Base-by-base conservation (phyloP, 2,329 filamentous ascomycete genomes). In the Fusarium neocosmosporiellum region DNA sequence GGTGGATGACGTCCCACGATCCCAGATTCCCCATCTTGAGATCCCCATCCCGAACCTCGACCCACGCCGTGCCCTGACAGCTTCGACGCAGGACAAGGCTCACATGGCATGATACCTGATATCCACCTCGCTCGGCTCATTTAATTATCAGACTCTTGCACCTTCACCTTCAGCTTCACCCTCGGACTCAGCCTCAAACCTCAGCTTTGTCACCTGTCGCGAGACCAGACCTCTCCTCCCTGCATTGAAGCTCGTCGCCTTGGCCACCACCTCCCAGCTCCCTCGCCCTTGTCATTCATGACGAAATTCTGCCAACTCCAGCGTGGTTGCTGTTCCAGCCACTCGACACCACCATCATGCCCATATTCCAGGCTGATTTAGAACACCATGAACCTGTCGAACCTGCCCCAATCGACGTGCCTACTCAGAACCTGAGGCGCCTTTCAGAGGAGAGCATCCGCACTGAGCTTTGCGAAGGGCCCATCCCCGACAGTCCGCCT, bases 391-490 rank as follows among this genome's bases (percentile, higher is more conserved):
- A 73, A 67, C 70, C 61, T 75, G 73, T 78, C 77, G 74, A 74
- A 60, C 67, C 74, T 59, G 72, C 74, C 43, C 53, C 69, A 33
- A 43, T 77, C 59, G 41, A 70, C 46, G 50, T 75, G 27, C 67
- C 70, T 43, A 39, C 62, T 8, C 41, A 74, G 31, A 70, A 67
- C 10, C 67, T 66, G 48, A 76, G 82, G 31, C 80, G 80, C 43
- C 78, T 85, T 31, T 91, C 89, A 1, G 88, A 91, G 68, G 89
- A 91, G 77, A 91, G 88, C 77, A 87, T 91, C 39, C 84, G 86
- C 24, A 89, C 88, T 29, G 89, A 91, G 33, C 81, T 91, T 11
- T 91, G 89, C 75, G 89, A 91, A 63, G 89, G 89, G 0, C 88
- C 85, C 1, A 53, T 91, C 18, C 81, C 79, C 29, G 86, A 87